Percentiles rank a stretch among this genome's conserved stretches.
Evolutionary conservation across 805 yeast species (phyloP).

Genomic region (Barnettozyma californica): DNA sequence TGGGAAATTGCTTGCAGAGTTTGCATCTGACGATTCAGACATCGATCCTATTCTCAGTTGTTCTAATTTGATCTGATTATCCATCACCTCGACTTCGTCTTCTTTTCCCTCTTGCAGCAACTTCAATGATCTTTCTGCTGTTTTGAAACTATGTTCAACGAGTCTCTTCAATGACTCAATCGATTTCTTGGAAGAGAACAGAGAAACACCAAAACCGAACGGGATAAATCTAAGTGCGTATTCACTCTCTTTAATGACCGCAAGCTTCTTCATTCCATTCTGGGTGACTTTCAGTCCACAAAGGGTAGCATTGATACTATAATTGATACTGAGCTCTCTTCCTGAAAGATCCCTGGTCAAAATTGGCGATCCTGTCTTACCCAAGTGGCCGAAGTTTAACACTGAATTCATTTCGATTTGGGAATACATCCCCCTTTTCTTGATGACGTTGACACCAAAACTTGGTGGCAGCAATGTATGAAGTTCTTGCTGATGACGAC

Average conservation of each 20-base stretch:
- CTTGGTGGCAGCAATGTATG: constrained; percentile 38
- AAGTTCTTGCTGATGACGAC: constrained; percentile 39
- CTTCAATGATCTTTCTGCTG: constrained; percentile 17
- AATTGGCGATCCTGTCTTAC: constrained; percentile 48
- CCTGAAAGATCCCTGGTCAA: constrained; percentile 45
- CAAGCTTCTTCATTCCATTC: constrained; percentile 20
- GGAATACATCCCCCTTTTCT: constrained; percentile 27
- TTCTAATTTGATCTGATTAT: constrained; percentile 14
- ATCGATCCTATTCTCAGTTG: constrained; percentile 12
- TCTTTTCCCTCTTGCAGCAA: constrained; percentile 15
- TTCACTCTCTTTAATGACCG: constrained; percentile 31
- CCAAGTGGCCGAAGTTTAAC: constrained; percentile 46
- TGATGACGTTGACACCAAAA: constrained; percentile 32
- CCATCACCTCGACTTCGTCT: constrained; percentile 14
- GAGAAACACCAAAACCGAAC: constrained; percentile 29
- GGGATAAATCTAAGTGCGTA: constrained; percentile 36
- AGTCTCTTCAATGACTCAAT: constrained; percentile 9
- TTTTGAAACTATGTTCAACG: constrained; percentile 13
- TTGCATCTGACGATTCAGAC: not conserved
- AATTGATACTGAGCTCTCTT: constrained; percentile 42
- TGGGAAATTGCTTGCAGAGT: constrained; percentile 15
- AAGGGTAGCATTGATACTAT: constrained; percentile 51
- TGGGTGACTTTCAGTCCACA: constrained; percentile 38
- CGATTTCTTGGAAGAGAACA: constrained; percentile 14
- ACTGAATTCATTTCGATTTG: constrained; percentile 28